A percentile compares a stretch with the other conserved stretches of the same genome.
These are phyloP conservation scores for Blumeria hordei DNA, from an alignment of 2,329 filamentous ascomycete genomes.

Conservation along the genomic window DNA sequence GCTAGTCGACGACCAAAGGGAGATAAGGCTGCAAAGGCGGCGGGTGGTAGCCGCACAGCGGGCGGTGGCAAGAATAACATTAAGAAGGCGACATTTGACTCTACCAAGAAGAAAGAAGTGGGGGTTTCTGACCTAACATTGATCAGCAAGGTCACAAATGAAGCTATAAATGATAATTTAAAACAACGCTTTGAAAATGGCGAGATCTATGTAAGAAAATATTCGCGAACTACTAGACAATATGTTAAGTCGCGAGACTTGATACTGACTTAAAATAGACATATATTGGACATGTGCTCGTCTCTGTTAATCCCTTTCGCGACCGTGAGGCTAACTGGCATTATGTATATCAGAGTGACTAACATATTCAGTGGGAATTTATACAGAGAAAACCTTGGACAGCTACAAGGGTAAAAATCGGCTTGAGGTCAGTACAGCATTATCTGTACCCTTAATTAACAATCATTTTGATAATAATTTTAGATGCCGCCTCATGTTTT, in stretches of 20 bases:
- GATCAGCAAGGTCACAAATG: constrained; percentile 95
- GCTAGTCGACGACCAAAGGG: constrained; percentile 16
- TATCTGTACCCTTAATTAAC: too few species aligned
- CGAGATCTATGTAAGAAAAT: constrained; percentile 56
- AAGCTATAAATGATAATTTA: constrained; percentile 96
- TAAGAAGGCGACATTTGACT: constrained; percentile 90
- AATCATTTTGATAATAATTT: constrained; percentile 1
- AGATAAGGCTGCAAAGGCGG: constrained; percentile 12
- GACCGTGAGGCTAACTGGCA: constrained; percentile 31
- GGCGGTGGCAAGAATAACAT: constrained; percentile 31
- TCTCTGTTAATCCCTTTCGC: constrained; percentile 94
- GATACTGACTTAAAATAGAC: constrained; percentile 27
- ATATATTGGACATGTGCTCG: constrained; percentile 97
- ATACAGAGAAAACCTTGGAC: constrained; percentile 80
- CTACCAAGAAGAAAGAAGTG: constrained; percentile 96
- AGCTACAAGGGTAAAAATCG: constrained; percentile 95
- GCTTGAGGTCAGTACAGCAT: constrained; percentile 34
- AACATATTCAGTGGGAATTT: constrained; percentile 52
- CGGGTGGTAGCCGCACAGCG: constrained; percentile 8
- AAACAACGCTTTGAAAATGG: constrained; percentile 94
- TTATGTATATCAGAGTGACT: constrained; percentile 12
- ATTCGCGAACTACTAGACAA: not conserved
- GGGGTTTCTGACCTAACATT: constrained; percentile 93
- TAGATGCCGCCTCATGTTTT: constrained; percentile 80
- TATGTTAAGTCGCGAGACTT: not conserved